phyloP scores from a whole-genome alignment of 2,329 filamentous ascomycete genomes.

The Aspergillus calidoustus region DNA sequence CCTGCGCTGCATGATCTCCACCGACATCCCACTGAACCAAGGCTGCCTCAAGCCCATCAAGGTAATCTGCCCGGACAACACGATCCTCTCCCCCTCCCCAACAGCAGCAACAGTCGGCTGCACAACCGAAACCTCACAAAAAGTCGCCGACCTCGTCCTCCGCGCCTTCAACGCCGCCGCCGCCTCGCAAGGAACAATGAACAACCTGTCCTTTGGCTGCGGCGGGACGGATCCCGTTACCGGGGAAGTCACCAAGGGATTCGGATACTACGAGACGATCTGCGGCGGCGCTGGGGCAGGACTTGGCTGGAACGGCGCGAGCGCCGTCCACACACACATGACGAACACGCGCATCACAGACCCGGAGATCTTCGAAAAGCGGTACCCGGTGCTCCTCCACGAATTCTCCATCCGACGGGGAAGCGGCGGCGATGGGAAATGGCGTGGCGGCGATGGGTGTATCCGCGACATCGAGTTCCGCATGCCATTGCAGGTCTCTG shows the following conservation, averaged over 20 bases:
- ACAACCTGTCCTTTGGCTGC: conserved; percentile 84
- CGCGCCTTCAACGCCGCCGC: conserved; percentile 80
- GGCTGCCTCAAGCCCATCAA: conserved; percentile 79
- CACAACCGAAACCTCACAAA: conserved; percentile 78
- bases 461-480: conserved; percentile 84
- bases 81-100: conserved; percentile 75
- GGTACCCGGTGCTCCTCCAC: conserved; percentile 76
- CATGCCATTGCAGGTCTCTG: conserved; percentile 77
- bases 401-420: conserved; percentile 71
- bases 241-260: conserved; percentile 66
- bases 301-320: conserved; percentile 74
- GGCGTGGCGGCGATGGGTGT: conserved; percentile 76
- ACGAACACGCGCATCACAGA: conserved; percentile 88
- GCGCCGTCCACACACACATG: conserved; percentile 82
- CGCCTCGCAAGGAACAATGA: conserved; percentile 78
- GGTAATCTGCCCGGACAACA: conserved; percentile 69
- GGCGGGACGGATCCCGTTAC: conserved; percentile 67
- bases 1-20: conserved; percentile 77
- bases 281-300: conserved; percentile 80
- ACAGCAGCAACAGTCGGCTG: conserved; percentile 81
- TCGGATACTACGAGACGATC: conserved; percentile 89
- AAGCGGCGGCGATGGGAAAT: conserved; percentile 69
- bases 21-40: conserved; percentile 86
- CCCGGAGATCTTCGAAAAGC: conserved; percentile 77
- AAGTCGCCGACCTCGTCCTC: conserved; percentile 81